A percentile compares a stretch with the other conserved stretches of the same genome.
These are phyloP conservation scores for Leptomonas seymouri DNA, from an alignment of 208 protist genomes.

Conservation along the genomic window DNA sequence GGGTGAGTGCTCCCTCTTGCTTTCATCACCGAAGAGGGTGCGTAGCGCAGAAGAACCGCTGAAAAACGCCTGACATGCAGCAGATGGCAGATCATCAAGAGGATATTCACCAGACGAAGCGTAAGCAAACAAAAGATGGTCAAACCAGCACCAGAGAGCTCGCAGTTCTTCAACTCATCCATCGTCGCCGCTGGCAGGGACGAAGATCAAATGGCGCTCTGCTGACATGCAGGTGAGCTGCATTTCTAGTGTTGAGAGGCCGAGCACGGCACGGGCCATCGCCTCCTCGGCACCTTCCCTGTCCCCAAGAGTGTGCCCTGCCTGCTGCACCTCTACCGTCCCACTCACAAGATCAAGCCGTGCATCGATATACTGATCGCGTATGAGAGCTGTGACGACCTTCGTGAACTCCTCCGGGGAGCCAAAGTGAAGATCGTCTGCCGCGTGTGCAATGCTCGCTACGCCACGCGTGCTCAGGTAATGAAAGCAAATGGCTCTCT, in stretches of 20 bases:
- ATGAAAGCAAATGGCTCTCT: slow-evolving; percentile 41
- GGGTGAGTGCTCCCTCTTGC: too few relatives aligned
- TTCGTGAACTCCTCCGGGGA: slow-evolving; percentile 9
- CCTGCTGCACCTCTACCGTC: slow-evolving; percentile 3
- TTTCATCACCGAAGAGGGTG: too few relatives aligned
- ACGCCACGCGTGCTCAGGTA: slow-evolving; percentile 20
- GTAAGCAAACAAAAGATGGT: slow-evolving; percentile 16
- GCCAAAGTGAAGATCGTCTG: slow-evolving; percentile 18
- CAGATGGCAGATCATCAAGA: too few relatives aligned
- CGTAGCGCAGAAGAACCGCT: too few relatives aligned
- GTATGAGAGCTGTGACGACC: slow-evolving; percentile 14
- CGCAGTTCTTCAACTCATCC: not conserved
- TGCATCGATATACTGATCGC: slow-evolving; percentile 14
- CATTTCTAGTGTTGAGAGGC: slow-evolving; percentile 21
- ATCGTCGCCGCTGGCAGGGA: not conserved
- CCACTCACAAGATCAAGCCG: slow-evolving; percentile 25
- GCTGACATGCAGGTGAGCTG: slow-evolving; percentile 23
- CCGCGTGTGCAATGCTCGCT: slow-evolving; percentile 23
- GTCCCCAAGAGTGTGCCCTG: not conserved
- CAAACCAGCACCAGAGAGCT: not conserved
- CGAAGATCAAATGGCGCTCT: slow-evolving; percentile 29
- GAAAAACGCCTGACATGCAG: too few relatives aligned
- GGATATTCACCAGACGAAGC: not conserved
- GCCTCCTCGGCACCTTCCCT: slow-evolving; percentile 3
- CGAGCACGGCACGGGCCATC: slow-evolving; percentile 14